Conservation (phyloP, 495 filamentous ascomycete species). For the Usnea hakonensis region DNA sequence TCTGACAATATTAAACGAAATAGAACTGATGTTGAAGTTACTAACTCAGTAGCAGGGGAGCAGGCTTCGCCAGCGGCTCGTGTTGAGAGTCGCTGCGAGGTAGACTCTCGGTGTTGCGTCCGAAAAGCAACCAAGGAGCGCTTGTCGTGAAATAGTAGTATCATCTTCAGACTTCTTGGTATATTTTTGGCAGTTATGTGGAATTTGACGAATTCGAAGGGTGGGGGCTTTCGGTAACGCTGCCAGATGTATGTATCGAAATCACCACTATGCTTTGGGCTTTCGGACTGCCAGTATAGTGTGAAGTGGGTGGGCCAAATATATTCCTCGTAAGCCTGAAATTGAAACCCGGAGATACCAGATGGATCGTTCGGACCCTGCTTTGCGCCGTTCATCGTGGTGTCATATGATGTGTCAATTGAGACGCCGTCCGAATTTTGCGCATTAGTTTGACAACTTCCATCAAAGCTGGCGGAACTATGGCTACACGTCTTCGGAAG, state of each 20-base stretch:
- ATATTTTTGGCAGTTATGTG: not conserved
- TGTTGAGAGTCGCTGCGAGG: too few species aligned
- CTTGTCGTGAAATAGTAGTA: not conserved
- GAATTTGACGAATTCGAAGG: slow-evolving; percentile 4
- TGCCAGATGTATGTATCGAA: slow-evolving; percentile 13
- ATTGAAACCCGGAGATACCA: too few species aligned
- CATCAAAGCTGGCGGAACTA: too few species aligned
- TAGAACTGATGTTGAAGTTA: not conserved
- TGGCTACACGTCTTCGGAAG: too few species aligned
- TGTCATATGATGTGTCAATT: too few species aligned
- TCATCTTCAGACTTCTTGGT: not conserved
- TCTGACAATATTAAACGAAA: not conserved
- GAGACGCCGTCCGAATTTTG: too few species aligned
- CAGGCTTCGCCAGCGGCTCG: not conserved
- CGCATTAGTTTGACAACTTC: too few species aligned
- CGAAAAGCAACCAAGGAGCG: slow-evolving; percentile 1
- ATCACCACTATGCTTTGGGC: not conserved
- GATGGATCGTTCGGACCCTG: too few species aligned
- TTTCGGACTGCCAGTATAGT: slow-evolving; percentile 1
- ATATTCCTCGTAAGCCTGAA: too few species aligned
- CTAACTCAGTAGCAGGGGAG: not conserved
- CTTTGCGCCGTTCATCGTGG: too few species aligned
- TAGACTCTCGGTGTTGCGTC: not conserved
- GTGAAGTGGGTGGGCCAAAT: not conserved
- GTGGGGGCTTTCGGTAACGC: not conserved